Evolutionary conservation across 169 alveolate species (phyloP).

Genomic region (Eimeria maxima): DNA sequence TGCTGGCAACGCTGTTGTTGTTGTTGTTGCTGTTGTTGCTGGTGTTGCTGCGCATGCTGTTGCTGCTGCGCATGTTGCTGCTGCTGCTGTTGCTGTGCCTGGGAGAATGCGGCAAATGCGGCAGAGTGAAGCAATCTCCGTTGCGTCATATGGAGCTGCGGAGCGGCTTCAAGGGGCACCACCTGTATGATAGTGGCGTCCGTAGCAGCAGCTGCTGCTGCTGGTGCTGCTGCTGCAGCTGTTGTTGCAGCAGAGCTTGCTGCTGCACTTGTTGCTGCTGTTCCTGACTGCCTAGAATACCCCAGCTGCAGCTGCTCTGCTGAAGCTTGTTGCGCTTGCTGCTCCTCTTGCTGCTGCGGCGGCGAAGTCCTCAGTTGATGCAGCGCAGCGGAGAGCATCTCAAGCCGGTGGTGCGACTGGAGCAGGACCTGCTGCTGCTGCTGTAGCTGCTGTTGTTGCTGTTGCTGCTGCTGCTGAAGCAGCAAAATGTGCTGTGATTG

Average conservation of each 20-base stretch:
- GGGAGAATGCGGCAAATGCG: background rate
- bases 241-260: no score
- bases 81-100: background rate
- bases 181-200: background rate
- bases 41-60: no score
- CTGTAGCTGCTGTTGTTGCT: constrained; percentile 14
- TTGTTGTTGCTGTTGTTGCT: no score
- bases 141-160: background rate
- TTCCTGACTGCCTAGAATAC: background rate
- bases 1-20: no score
- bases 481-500: background rate
- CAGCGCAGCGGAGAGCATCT: background rate
- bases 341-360: constrained; percentile 3
- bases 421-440: constrained; percentile 22
- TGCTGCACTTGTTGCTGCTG: background rate
- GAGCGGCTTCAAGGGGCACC: background rate
- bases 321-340: background rate
- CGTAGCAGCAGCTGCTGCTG: background rate
- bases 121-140: background rate
- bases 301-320: background rate
- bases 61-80: background rate
- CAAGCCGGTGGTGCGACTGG: background rate
- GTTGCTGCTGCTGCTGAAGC: constrained; percentile 8
- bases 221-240: background rate
- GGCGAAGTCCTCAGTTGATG: background rate